Percentiles rank a stretch among this genome's conserved stretches.
These are phyloP conservation scores for Syzygium grande DNA, from an alignment of 345 rosid species.

Conservation along the genomic window DNA sequence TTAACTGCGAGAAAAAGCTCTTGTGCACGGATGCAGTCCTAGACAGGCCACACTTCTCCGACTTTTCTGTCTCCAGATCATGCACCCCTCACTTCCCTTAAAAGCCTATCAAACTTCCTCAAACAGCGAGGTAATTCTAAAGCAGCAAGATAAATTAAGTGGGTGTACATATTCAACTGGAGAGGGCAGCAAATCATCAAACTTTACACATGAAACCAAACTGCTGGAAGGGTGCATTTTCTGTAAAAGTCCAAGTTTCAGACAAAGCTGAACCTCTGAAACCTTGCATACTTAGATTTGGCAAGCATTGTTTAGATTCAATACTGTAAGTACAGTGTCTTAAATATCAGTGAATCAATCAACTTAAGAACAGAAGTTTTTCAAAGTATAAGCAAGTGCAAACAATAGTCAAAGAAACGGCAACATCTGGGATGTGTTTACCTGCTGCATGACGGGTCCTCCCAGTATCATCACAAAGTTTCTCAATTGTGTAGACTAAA, in stretches of 20 bases:
- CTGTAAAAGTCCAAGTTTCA: neutral
- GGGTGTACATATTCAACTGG: neutral
- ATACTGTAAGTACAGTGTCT: neutral
- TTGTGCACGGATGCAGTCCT: neutral
- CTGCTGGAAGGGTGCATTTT: neutral
- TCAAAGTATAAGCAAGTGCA: neutral
- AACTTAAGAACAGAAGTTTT: neutral
- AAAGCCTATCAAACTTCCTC: neutral
- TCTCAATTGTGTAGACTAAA: slow-evolving; percentile 52
- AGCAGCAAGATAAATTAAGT: neutral
- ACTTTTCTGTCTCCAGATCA: neutral
- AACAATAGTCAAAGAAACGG: neutral
- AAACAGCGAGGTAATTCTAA: neutral
- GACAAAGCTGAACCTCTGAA: neutral
- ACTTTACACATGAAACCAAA: neutral
- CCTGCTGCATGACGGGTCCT: slow-evolving; percentile 89
- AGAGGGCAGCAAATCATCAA: neutral
- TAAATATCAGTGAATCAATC: neutral
- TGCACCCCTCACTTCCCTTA: neutral
- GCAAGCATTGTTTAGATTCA: neutral
- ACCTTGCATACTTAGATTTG: neutral
- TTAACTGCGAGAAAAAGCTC: neutral
- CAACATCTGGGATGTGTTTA: slow-evolving; percentile 2
- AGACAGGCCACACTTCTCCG: neutral
- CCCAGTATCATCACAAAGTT: slow-evolving; percentile 88